A percentile compares a stretch with the other conserved stretches of the same genome.
phyloP scores from a whole-genome alignment of 306 rosid genomes.

The Trifolium subterraneum region DNA sequence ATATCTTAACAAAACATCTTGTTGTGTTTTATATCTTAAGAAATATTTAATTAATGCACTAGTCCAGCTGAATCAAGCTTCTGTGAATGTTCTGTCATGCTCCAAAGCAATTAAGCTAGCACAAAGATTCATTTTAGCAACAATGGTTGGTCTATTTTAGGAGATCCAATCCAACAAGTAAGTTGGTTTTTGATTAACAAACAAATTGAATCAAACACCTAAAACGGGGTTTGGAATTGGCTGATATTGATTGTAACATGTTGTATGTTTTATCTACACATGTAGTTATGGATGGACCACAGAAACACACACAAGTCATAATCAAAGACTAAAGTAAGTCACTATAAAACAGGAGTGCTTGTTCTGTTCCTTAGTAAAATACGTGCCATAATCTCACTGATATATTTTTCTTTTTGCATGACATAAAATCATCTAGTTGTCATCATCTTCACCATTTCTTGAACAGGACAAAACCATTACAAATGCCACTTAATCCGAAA shows the following conservation, averaged over 20 bases:
- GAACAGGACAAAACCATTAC: constrained; percentile 33
- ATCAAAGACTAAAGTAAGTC: constrained; percentile 49
- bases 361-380: constrained; percentile 28
- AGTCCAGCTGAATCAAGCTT: neutral
- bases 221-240: constrained; percentile 43
- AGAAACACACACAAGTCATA: constrained; percentile 38
- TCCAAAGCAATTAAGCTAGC: neutral
- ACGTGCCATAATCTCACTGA: constrained; percentile 31
- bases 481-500: constrained; percentile 25
- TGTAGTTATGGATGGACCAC: constrained; percentile 41
- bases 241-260: constrained; percentile 19
- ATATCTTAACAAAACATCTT: too few species aligned
- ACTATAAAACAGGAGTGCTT: constrained; percentile 42
- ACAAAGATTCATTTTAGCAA: constrained; percentile 33
- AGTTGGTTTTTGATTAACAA: constrained; percentile 39
- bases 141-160: constrained; percentile 29
- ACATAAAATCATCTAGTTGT: constrained; percentile 37
- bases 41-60: constrained; percentile 27
- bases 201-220: constrained; percentile 26
- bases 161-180: constrained; percentile 2
- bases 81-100: neutral
- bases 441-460: constrained; percentile 28
- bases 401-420: constrained; percentile 35
- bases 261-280: too few species aligned
- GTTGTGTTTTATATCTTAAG: constrained; percentile 13